Evolutionary conservation across 2,329 filamentous ascomycete genomes (phyloP), one percentile per base, ranked within the genome.

Genomic region (Ophiostoma perfectum): DNA sequence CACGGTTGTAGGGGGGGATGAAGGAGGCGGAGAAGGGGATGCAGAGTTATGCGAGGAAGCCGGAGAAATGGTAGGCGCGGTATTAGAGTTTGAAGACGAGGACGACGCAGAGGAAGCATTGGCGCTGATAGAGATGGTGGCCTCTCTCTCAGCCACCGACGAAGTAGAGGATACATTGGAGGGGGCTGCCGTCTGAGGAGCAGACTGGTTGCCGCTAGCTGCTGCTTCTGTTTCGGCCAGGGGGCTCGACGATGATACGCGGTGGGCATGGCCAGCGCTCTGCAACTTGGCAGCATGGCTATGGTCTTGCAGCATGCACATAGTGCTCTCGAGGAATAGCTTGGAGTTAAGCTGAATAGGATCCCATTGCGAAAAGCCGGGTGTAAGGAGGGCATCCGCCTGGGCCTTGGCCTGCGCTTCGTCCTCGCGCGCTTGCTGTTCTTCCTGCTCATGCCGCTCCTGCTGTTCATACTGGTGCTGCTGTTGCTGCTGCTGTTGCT

Each of bases 401-500:
- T 63, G 60, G 38, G 60, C 39, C 5, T 41, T 41, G 39, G 60
- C 60, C 7, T 18, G 38, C 3, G 8, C 60, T 11, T 63, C 36
- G 6, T 36, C 58, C 27, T 60, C 55, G 55, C 27, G 55, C 9
- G 55, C 55, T 78, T 73, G 66, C 77, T 70, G 39, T 77, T 81
- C 74, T 72, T 80, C 68, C 78, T 78, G 74, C 75, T 77, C 41
- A 12, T 64, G 62, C 18, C 55, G 47, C 8, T 66, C 64, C 41
- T 68, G 41, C 11, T 41, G 65, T 47, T 69, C 62, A 11, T 42
- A 16, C 39, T 67, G 62, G 16, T 69, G 7, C 38, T 71, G 42
- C 42, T 72, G 60, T 11, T 68, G 45, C 36, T 41, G 58, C 78
- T 73, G 66, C 77, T 70, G 39, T 77, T 81, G 74, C 73, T 80